phyloP scores from a whole-genome alignment of 2,329 filamentous ascomycete genomes.

The Endothia cerciana region DNA sequence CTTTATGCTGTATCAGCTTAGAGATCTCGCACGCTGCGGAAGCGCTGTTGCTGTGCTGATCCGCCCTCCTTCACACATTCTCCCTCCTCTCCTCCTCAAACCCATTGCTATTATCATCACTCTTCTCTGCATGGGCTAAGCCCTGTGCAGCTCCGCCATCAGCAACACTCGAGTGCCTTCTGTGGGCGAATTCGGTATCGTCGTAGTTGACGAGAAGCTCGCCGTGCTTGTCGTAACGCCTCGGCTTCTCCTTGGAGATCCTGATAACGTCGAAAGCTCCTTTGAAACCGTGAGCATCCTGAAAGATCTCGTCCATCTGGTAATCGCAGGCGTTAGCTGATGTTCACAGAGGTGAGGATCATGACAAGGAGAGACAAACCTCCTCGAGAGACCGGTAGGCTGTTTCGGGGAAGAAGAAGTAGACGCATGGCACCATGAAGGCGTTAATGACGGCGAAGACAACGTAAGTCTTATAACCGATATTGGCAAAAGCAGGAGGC shows the following conservation, averaged over 20 bases:
- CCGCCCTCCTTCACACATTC: not conserved
- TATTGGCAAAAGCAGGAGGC: slow-evolving; percentile 60
- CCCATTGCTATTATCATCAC: not conserved
- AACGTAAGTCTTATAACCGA: slow-evolving; percentile 64
- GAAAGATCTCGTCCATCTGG: slow-evolving; percentile 65
- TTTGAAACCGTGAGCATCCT: slow-evolving; percentile 52
- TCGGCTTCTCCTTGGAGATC: slow-evolving; percentile 52
- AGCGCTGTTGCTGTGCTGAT: too few species aligned
- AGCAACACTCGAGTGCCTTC: slow-evolving; percentile 1
- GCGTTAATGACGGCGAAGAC: slow-evolving; percentile 70
- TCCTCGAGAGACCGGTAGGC: slow-evolving; percentile 67
- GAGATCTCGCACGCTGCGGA: too few species aligned
- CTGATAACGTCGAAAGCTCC: slow-evolving; percentile 48
- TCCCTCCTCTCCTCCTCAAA: slow-evolving; percentile 18
- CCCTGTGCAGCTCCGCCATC: not conserved
- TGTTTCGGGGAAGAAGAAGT: slow-evolving; percentile 69
- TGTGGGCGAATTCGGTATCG: slow-evolving; percentile 36
- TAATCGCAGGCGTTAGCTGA: not conserved
- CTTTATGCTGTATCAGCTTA: too few species aligned
- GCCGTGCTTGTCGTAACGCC: slow-evolving; percentile 62
- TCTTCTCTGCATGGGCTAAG: not conserved
- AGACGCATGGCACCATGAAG: slow-evolving; percentile 60
- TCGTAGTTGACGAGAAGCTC: slow-evolving; percentile 56
- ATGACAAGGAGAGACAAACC: slow-evolving; percentile 39
- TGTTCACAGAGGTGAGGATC: too few species aligned